Percentiles rank a stretch among this genome's conserved stretches.
phyloP scores from a whole-genome alignment of 2,329 filamentous ascomycete genomes.

The Penicillium sp. region DNA sequence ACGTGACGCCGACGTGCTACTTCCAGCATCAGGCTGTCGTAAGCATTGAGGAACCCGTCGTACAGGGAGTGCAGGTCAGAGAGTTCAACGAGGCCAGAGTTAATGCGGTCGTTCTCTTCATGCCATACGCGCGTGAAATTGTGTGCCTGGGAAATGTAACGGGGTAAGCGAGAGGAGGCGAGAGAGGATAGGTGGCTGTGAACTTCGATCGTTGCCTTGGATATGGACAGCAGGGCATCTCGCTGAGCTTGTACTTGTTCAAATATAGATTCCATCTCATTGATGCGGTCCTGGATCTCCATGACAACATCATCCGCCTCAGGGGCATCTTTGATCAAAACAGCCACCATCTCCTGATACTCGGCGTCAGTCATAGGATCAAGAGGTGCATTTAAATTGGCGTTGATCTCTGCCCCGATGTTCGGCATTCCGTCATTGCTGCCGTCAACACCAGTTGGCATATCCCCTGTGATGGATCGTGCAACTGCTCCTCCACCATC shows the following conservation, averaged over 20 bases:
- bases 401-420: constrained; percentile 33
- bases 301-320: constrained; percentile 62
- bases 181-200: constrained; percentile 67
- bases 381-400: constrained; percentile 48
- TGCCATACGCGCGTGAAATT: constrained; percentile 61
- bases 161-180: constrained; percentile 58
- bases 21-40: constrained; percentile 80
- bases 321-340: constrained; percentile 60
- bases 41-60: constrained; percentile 78
- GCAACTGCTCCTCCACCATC: constrained; percentile 73
- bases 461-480: constrained; percentile 64
- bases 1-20: constrained; percentile 70
- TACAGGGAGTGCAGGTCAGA: constrained; percentile 78
- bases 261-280: constrained; percentile 73
- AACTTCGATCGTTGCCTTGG: constrained; percentile 60
- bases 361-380: constrained; percentile 74
- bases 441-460: constrained; percentile 50
- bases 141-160: constrained; percentile 48
- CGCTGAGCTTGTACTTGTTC: constrained; percentile 63
- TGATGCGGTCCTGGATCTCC: constrained; percentile 71
- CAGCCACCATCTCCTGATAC: constrained; percentile 75
- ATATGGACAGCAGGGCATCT: constrained; percentile 54
- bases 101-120: constrained; percentile 69
- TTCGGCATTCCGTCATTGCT: constrained; percentile 32
- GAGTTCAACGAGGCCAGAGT: constrained; percentile 70